Percentiles rank a stretch among this genome's conserved stretches.
Conservation (phyloP, 2,329 filamentous ascomycete genomes). For the Graphiopsis chlorocephala region DNA sequence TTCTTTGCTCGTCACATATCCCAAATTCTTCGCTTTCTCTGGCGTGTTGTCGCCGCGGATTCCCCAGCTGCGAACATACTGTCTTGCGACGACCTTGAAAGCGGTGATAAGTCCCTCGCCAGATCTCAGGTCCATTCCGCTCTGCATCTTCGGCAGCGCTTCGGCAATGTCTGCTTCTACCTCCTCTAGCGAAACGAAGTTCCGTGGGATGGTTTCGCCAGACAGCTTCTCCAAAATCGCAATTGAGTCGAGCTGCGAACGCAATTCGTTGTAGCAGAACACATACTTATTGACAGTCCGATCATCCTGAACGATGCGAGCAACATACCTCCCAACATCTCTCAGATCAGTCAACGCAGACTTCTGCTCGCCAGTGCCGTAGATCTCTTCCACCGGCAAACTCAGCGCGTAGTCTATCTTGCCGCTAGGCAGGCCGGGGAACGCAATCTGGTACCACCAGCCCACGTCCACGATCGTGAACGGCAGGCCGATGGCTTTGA, state of each 20-base stretch:
- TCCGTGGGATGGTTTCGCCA: constrained; percentile 44
- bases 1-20: constrained; percentile 49
- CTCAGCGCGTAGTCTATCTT: constrained; percentile 45
- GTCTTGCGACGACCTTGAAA: constrained; percentile 36
- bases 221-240: constrained; percentile 46
- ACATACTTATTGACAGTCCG: constrained; percentile 55
- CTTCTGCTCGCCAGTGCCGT: constrained; percentile 46
- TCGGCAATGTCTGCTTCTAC: constrained; percentile 36
- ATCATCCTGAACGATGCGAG: constrained; percentile 50
- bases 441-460: constrained; percentile 56
- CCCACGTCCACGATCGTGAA: constrained; percentile 59
- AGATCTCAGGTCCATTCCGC: constrained; percentile 28
- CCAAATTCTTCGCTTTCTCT: constrained; percentile 52
- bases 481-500: constrained; percentile 49
- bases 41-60: constrained; percentile 55
- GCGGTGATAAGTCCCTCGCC: constrained; percentile 27
- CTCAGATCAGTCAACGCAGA: constrained; percentile 48
- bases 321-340: constrained; percentile 55
- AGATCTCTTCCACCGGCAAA: constrained; percentile 38
- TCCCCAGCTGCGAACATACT: constrained; percentile 49
- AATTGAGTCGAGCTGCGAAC: constrained; percentile 48
- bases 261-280: constrained; percentile 48
- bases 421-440: constrained; percentile 47
- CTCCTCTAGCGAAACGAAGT: constrained; percentile 36
- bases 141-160: constrained; percentile 36